Evolutionary conservation across 179 eudicot species (phyloP), one percentile per base, ranked within the genome.

Genomic region (Drosera spatulata): DNA sequence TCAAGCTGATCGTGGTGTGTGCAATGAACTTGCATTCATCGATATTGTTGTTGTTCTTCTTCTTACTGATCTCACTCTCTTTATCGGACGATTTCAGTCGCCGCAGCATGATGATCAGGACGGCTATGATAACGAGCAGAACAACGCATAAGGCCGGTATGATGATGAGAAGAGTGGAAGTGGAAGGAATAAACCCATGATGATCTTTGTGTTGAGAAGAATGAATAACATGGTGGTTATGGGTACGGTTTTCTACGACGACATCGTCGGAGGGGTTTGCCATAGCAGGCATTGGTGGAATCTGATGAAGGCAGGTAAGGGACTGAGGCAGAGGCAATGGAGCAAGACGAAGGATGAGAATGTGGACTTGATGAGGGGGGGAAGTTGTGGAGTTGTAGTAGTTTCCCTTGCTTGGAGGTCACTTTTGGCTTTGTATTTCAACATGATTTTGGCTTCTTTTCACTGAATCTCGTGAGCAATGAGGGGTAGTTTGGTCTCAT

Each of bases 1-100:
- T 61, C 62, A 83, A 60, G 67, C 70, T 65, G 41, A 81, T 69
- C 43, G 81, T 60, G 59, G 82, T 78, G 44, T 84, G 89, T 70
- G 80, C 69, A 60, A 61, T 62, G 73, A 86, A 86, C 79, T 81
- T 81, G 82, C 82, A 79, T 71, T 69, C 70, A 53, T 58, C 71
- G 66, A 61, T 72, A 71, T 59, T 14, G 56, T 43, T 56, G 55
- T 56, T 77, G 68, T 42, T 75, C n/a, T 56, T 77, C 67, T 42
- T 75, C n/a, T 62, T 73, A 37, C 55, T 66, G 9, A 49, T 74
- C 45, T 3, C 56, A 9, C 63, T 56, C 46, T 54, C 48, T 47
- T 79, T 82, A 0, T 58, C 58, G 9, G 66, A 22, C 33, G 33
- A 69, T 42, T 78, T 82, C 15, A 78, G 70, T 44, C 93, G 80